Evolutionary conservation across 1,284 basidiomycete species (phyloP).

Genomic region (Puccinia novopanici): DNA sequence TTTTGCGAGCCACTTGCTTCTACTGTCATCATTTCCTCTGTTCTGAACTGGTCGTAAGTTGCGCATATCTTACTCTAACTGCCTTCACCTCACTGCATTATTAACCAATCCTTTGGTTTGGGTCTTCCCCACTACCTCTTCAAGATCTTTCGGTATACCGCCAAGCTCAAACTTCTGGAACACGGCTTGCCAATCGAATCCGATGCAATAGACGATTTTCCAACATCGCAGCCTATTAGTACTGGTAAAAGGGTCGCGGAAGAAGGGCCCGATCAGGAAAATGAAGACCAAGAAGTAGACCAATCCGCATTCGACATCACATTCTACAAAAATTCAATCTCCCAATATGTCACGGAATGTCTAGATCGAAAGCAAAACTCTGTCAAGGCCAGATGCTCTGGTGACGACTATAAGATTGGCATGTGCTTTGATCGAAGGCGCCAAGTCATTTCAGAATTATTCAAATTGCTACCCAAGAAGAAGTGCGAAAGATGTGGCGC

Average conservation of each 20-base stretch:
- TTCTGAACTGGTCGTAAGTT: constrained; percentile 71
- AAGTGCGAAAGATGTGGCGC: constrained; percentile 46
- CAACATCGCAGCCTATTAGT: constrained; percentile 42
- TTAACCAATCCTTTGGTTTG: constrained; percentile 7
- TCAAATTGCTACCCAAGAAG: no score
- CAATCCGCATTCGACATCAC: constrained; percentile 65
- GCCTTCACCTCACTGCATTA: not conserved
- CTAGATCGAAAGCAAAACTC: constrained; percentile 62
- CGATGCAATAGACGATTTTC: constrained; percentile 67
- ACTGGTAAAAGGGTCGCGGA: constrained; percentile 53
- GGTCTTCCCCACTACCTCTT: constrained; percentile 47
- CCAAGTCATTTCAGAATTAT: constrained; percentile 77
- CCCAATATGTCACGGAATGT: constrained; percentile 71
- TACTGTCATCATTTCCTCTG: constrained; percentile 94
- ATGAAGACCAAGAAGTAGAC: constrained; percentile 62
- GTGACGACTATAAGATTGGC: constrained; percentile 84
- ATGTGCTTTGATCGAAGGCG: constrained; percentile 85
- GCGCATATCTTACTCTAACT: not conserved
- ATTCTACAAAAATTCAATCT: constrained; percentile 67
- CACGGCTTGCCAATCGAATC: constrained; percentile 84
- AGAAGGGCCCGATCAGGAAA: constrained; percentile 57
- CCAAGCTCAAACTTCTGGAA: constrained; percentile 85
- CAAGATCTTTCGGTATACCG: constrained; percentile 78
- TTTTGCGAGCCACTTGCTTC: constrained; percentile 86
- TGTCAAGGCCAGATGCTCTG: constrained; percentile 57